Conservation (phyloP, 345 rosid genomes). For the Eucalyptus cloeziana region DNA sequence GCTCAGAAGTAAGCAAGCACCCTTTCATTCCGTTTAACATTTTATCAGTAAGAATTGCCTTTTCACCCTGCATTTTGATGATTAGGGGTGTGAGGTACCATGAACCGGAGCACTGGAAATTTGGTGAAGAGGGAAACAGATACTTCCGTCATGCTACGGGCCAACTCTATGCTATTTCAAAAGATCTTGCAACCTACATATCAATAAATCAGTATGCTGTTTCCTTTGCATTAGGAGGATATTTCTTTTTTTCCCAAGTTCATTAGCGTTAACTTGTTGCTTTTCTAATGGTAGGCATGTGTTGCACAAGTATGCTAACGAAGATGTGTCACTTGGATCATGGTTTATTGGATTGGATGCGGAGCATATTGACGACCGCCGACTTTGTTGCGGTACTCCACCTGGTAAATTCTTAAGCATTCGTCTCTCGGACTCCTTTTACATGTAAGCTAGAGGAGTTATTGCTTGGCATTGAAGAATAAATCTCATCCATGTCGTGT, state of each 20-base stretch:
- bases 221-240: neutral
- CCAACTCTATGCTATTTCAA: constrained; percentile 88
- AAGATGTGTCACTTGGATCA: constrained; percentile 93
- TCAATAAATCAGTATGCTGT: constrained; percentile 75
- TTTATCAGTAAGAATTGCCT: neutral
- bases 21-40: neutral
- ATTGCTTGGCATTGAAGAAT: neutral
- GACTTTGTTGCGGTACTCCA: constrained; percentile 95
- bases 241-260: neutral
- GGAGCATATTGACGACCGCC: constrained; percentile 92
- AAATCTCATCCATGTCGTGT: neutral
- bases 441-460: neutral
- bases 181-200: constrained; percentile 78
- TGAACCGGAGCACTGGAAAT: constrained; percentile 96
- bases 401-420: constrained; percentile 42
- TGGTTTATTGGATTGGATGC: constrained; percentile 97
- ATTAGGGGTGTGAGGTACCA: constrained; percentile 91
- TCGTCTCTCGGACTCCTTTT: neutral
- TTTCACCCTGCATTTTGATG: neutral
- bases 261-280: neutral
- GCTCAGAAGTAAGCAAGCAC: constrained; percentile 69
- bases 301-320: constrained; percentile 80
- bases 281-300: constrained; percentile 40
- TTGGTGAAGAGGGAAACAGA: constrained; percentile 92
- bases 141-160: constrained; percentile 98